Evolutionary conservation across 257 asterid genomes (phyloP).

Genomic region (Solanum piurae): DNA sequence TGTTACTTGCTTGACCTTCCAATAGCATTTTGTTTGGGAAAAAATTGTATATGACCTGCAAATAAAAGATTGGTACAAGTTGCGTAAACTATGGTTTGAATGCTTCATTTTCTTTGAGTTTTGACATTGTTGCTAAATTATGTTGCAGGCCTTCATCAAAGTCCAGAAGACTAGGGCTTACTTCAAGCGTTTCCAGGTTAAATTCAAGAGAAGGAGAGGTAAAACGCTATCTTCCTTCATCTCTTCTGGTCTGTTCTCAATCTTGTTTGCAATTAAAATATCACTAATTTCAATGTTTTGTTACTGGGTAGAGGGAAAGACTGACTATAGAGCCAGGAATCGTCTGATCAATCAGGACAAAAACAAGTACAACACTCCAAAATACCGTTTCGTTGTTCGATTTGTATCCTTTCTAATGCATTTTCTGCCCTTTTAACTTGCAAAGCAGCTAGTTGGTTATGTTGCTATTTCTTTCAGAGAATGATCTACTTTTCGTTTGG

Average conservation of each 20-base stretch:
- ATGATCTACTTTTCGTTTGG: background rate
- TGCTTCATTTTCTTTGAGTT: background rate
- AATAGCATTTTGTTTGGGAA: background rate
- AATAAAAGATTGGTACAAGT: background rate
- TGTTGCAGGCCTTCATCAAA: conserved; percentile 36
- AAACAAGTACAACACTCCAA: conserved; percentile 78
- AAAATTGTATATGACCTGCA: background rate
- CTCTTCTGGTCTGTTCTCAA: background rate
- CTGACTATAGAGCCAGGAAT: conserved; percentile 81
- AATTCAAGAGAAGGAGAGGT: conserved; percentile 74
- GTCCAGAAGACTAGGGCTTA: conserved; percentile 49
- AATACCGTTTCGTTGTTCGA: conserved; percentile 70
- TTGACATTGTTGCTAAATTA: background rate
- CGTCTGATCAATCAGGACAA: conserved; percentile 84
- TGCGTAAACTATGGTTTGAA: background rate
- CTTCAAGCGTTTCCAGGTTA: conserved; percentile 65
- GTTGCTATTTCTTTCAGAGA: background rate
- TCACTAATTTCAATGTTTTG: background rate
- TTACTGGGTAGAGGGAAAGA: conserved; percentile 58
- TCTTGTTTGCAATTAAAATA: background rate
- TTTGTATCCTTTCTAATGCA: conserved; percentile 46
- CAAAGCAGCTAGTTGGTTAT: background rate
- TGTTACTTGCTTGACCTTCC: background rate
- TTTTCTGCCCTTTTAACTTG: background rate
- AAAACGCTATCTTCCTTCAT: background rate